These are phyloP conservation scores for Nicotiana benthamiana DNA, from an alignment of 257 asterid genomes.

Conservation along the genomic window DNA sequence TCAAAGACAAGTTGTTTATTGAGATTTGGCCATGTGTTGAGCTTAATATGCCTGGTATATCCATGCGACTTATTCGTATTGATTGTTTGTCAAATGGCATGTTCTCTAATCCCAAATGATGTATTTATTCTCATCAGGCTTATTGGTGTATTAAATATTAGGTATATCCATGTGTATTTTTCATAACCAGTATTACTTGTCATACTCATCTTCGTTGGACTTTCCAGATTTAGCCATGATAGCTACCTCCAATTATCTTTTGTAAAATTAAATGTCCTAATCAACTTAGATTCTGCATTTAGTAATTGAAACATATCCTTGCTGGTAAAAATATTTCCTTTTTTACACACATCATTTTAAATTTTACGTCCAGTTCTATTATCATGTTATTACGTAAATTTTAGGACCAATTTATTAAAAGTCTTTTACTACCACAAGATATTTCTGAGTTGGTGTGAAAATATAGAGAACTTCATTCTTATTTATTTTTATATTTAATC, in stretches of 20 bases:
- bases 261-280: background rate
- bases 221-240: background rate
- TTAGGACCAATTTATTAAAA: too few species aligned
- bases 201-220: slow-evolving; percentile 1
- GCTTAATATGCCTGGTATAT: background rate
- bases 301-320: background rate
- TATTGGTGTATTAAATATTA: background rate
- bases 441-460: too few species aligned
- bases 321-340: background rate
- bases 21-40: background rate
- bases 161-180: background rate
- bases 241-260: background rate
- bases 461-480: too few species aligned
- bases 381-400: too few species aligned
- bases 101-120: background rate
- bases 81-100: background rate
- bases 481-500: too few species aligned
- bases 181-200: background rate
- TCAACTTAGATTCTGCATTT: background rate
- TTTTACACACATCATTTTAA: background rate
- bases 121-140: background rate
- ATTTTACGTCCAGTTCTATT: too few species aligned
- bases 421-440: too few species aligned
- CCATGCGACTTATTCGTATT: background rate
- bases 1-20: background rate